Conservation (phyloP, 2,329 filamentous ascomycete species). For the Myriosclerotinia duriaeana region DNA sequence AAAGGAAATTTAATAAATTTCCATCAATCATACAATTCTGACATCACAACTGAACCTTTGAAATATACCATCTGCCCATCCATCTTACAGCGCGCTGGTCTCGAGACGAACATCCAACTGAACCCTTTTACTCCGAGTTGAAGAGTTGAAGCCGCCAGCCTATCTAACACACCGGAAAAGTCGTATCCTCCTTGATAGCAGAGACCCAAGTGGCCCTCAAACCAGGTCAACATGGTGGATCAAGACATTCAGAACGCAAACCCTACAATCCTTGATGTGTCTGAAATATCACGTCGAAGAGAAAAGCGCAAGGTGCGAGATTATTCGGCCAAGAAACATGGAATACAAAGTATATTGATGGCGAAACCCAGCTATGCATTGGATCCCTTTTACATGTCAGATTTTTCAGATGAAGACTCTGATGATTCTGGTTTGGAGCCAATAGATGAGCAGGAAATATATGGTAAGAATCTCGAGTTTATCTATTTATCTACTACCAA, state of each 20-base stretch:
- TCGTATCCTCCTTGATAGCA: not conserved
- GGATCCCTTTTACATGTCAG: slow-evolving; percentile 42
- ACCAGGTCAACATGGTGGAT: slow-evolving; percentile 1
- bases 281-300: slow-evolving; percentile 81
- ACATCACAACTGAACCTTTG: not conserved
- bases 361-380: slow-evolving; percentile 37
- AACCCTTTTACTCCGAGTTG: not conserved
- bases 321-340: slow-evolving; percentile 41
- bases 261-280: slow-evolving; percentile 84
- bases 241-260: slow-evolving; percentile 70
- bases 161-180: not conserved
- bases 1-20: slow-evolving; percentile 1
- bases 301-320: slow-evolving; percentile 52
- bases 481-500: not conserved
- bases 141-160: not conserved
- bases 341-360: slow-evolving; percentile 36
- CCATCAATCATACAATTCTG: not conserved
- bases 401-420: slow-evolving; percentile 39
- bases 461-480: slow-evolving; percentile 55
- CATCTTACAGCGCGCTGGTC: not conserved
- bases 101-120: not conserved
- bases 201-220: slow-evolving; percentile 9
- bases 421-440: slow-evolving; percentile 69
- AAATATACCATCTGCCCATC: not conserved
- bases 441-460: slow-evolving; percentile 97